Percentiles rank a stretch among this genome's conserved stretches.
These are phyloP conservation scores for Ogataea trehalophila DNA, from an alignment of 805 yeast species.

Conservation along the genomic window DNA sequence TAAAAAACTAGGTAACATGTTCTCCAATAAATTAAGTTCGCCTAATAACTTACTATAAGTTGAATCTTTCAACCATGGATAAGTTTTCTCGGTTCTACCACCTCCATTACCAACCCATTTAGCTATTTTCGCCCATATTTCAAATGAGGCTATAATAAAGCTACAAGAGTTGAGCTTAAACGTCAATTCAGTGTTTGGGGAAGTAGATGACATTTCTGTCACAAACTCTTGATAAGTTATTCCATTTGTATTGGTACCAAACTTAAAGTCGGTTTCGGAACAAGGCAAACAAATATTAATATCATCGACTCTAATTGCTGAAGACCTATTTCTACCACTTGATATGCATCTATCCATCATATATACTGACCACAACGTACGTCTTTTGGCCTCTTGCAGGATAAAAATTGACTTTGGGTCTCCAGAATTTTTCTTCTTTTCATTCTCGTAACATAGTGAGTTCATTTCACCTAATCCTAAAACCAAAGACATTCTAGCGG, in stretches of 20 bases:
- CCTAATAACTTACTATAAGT: conserved; percentile 24
- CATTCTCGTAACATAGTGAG: conserved; percentile 14
- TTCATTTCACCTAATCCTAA: conserved; percentile 27
- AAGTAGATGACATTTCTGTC: conserved; percentile 14
- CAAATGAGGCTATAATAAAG: conserved; percentile 31
- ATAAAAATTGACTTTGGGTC: conserved; percentile 15
- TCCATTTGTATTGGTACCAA: conserved; percentile 21
- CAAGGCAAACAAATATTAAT: conserved; percentile 31
- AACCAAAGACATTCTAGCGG: conserved; percentile 35
- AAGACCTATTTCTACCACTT: conserved; percentile 31
- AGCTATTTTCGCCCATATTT: conserved; percentile 34
- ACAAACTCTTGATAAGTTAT: conserved; percentile 16
- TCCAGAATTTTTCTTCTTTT: neutral
- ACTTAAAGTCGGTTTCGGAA: conserved; percentile 29
- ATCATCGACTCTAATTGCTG: conserved; percentile 32
- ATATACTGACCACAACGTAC: conserved; percentile 38
- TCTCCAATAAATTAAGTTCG: conserved; percentile 23
- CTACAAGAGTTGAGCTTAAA: conserved; percentile 11
- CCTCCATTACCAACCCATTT: conserved; percentile 37
- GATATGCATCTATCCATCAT: conserved; percentile 40
- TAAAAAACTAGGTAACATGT: conserved; percentile 25
- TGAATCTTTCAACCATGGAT: conserved; percentile 30
- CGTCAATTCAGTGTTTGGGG: neutral
- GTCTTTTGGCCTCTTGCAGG: conserved; percentile 28
- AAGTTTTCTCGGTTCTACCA: conserved; percentile 24